Percentiles rank a stretch among this genome's conserved stretches.
Evolutionary conservation across 2,329 filamentous ascomycete species (phyloP).

Genomic region (Pseudomassariella vexata): DNA sequence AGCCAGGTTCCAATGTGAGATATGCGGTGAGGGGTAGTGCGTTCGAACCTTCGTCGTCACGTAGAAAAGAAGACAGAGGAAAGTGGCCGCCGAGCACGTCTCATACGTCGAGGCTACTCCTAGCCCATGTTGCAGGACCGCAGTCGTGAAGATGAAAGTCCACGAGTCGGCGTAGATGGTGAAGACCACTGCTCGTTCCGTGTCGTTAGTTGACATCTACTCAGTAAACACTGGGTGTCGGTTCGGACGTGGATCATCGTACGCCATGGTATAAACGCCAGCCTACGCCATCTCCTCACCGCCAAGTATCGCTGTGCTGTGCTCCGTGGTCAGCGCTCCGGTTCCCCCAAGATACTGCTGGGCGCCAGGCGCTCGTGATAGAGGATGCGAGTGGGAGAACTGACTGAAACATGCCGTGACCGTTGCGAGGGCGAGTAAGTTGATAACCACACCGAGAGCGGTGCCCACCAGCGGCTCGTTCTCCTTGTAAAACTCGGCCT

Average conservation of each 20-base stretch:
- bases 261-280: slow-evolving; percentile 39
- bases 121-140: slow-evolving; percentile 50
- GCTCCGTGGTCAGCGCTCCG: no score
- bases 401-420: slow-evolving; percentile 14
- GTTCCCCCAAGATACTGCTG: no score
- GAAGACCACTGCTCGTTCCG: no score
- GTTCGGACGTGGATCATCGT: no score
- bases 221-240: no score
- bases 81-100: slow-evolving; percentile 52
- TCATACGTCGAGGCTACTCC: slow-evolving; percentile 46
- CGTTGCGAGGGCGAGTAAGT: slow-evolving; percentile 10
- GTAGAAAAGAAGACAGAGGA: slow-evolving; percentile 57
- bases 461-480: slow-evolving; percentile 8
- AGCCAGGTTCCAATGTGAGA: no score
- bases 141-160: slow-evolving; percentile 51
- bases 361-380: no score
- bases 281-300: slow-evolving; percentile 31
- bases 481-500: no score
- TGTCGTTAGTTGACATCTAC: no score
- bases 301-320: slow-evolving; percentile 30
- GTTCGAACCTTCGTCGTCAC: slow-evolving; percentile 55
- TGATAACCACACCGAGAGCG: slow-evolving; percentile 11
- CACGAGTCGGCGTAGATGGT: slow-evolving; percentile 56
- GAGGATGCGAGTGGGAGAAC: no score
- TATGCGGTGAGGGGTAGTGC: no score